Conservation (phyloP, 164 flowering plant species). For the Akebia trifoliata region DNA sequence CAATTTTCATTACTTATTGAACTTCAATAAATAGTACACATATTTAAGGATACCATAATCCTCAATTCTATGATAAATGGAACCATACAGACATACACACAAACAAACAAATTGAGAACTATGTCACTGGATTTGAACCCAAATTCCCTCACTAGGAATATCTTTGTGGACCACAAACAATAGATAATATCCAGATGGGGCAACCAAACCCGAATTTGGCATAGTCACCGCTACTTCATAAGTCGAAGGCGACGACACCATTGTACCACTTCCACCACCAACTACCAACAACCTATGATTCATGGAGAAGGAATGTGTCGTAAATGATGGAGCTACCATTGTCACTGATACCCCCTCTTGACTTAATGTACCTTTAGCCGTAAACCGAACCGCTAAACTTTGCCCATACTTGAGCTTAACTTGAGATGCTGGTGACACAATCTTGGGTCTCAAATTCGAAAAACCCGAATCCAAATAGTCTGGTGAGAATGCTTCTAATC, state of each 20-base stretch:
- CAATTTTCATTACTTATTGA: no score
- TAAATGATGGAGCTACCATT: conserved; percentile 43
- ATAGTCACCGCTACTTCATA: conserved; percentile 21
- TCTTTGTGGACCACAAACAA: conserved; percentile 34
- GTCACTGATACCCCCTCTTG: conserved; percentile 22
- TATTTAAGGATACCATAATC: no score
- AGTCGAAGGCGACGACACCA: background rate
- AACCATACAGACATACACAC: no score
- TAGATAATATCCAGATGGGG: conserved; percentile 46
- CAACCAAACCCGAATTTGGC: conserved; percentile 31
- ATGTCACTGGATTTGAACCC: conserved; percentile 35
- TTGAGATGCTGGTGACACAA: conserved; percentile 22
- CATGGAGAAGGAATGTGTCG: conserved; percentile 54
- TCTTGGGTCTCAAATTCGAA: conserved; percentile 25
- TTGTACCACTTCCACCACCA: conserved; percentile 7
- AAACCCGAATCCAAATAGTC: conserved; percentile 23
- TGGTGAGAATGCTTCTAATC: conserved; percentile 49
- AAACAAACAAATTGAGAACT: no score
- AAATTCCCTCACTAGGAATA: conserved; percentile 40
- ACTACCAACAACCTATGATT: conserved; percentile 42
- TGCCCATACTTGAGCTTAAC: conserved; percentile 23
- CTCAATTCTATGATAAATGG: no score
- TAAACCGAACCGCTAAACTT: conserved; percentile 20
- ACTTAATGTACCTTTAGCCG: conserved; percentile 11
- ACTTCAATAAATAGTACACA: no score